Evolutionary conservation across 1,284 basidiomycete genomes (phyloP), one percentile per base, ranked within the genome.

Genomic region (Volvariella volvacea): DNA sequence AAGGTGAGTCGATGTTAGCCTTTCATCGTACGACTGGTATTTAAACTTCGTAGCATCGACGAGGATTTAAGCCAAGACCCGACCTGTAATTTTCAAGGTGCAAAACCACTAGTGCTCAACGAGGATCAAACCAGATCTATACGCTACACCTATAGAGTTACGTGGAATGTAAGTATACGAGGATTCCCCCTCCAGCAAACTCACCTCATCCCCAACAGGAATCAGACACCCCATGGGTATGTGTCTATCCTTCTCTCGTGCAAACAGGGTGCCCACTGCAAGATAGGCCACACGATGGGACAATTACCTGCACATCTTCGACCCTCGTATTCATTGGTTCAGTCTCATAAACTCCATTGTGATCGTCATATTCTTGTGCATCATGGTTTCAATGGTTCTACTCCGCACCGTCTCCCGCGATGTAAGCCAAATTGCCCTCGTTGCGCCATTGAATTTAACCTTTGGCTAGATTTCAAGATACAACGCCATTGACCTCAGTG

Each of bases 361-460:
- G 49, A 91, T 96, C 50, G 90, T 86, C 22, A 71, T 90, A 37
- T 92, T 98, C 74, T 79, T 98, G 6, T 92, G 89, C 55, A 78
- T 84, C 43, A 89, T 98, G 91, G 94, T 98, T 31, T 86, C 82
- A 38, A 89, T 94, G 80, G 83, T 98, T 48, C 77, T 99, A 15
- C 67, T 87, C 49, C 80, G 92, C 44, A 92, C 83, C 30, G 87
- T 98, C 37, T 81, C 86, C 31, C 83, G 90, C 59, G 95, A 99
- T 69, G 88, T 89, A 53, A 50, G 87, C 57, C 57, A 36, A 37
- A 65, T 43, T 44, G 32, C 28, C 33, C 19, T 22, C 32, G 22
- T 22, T 39, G 9, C 21, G 45, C 14, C 17, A 7, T 42, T 42
- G 43, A 3, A 36, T 40, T 42, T 9, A n/a, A 39, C 2, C 4